These are phyloP conservation scores for Pleomassaria siparia DNA, from an alignment of 2,329 filamentous ascomycete species.

Conservation along the genomic window DNA sequence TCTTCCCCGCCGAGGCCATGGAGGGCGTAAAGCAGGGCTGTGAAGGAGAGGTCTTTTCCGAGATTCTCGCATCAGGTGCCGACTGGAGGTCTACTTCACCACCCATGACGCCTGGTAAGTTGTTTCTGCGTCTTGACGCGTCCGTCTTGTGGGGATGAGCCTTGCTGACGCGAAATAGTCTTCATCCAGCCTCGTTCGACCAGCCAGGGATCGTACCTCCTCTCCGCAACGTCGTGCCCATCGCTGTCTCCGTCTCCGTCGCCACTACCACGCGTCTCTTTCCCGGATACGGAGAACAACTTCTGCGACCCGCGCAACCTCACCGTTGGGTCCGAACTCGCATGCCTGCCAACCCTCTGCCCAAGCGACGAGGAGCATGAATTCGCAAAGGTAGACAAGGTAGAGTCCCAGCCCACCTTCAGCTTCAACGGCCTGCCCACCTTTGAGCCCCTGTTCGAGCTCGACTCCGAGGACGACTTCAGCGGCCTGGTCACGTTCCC, in stretches of 20 bases:
- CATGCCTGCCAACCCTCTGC: slow-evolving; percentile 63
- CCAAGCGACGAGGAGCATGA: slow-evolving; percentile 63
- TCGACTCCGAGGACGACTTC: slow-evolving; percentile 90
- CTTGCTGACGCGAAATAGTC: slow-evolving; percentile 49
- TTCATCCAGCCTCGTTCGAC: slow-evolving; percentile 69
- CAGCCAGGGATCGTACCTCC: slow-evolving; percentile 67
- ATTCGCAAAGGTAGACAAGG: slow-evolving; percentile 38
- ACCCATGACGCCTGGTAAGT: slow-evolving; percentile 86
- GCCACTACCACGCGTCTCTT: slow-evolving; percentile 69
- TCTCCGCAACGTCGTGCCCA: slow-evolving; percentile 73
- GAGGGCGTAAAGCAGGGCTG: slow-evolving; percentile 57
- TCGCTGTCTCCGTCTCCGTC: slow-evolving; percentile 86
- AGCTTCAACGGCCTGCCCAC: slow-evolving; percentile 63
- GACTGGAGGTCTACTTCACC: slow-evolving; percentile 79
- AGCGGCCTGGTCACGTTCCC: slow-evolving; percentile 72
- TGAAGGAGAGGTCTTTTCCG: slow-evolving; percentile 69
- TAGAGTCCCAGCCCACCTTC: slow-evolving; percentile 34
- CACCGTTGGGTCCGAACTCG: slow-evolving; percentile 71
- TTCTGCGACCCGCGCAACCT: slow-evolving; percentile 92
- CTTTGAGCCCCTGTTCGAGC: slow-evolving; percentile 84
- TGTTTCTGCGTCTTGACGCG: background rate
- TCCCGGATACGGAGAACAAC: slow-evolving; percentile 72
- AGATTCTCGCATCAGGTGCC: slow-evolving; percentile 72
- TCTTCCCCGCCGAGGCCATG: slow-evolving; percentile 56
- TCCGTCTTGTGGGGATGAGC: background rate